Conservation (phyloP, 345 rosid genomes). For the Eucalyptus paniculata region DNA sequence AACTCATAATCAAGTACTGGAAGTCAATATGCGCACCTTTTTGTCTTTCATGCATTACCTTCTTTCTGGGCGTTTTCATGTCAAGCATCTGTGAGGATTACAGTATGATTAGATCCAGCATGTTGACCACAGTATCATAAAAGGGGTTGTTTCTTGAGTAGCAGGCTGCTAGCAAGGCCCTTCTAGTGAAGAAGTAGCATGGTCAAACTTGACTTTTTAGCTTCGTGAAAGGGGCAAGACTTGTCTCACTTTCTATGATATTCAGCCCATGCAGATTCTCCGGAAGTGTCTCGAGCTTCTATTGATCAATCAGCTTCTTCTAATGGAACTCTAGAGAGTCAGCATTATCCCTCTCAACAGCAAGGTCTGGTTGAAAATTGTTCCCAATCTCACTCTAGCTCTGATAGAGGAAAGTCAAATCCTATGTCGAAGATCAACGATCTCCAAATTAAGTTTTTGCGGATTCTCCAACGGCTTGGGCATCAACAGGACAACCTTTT, state of each 20-base stretch:
- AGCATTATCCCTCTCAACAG: slow-evolving; percentile 15
- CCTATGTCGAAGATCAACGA: slow-evolving; percentile 49
- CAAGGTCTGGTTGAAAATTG: slow-evolving; percentile 23
- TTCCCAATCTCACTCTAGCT: slow-evolving; percentile 4
- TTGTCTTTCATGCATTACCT: neutral
- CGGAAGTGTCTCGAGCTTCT: slow-evolving; percentile 14
- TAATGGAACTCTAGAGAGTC: slow-evolving; percentile 18
- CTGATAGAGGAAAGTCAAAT: slow-evolving; percentile 18
- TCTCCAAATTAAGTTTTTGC: slow-evolving; percentile 61
- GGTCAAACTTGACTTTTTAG: neutral
- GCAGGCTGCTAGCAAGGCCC: neutral
- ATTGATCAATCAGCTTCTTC: slow-evolving; percentile 25
- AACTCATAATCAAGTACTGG: neutral
- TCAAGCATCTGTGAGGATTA: neutral
- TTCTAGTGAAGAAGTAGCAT: neutral
- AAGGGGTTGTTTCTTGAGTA: neutral
- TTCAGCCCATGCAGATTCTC: slow-evolving; percentile 17
- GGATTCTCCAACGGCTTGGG: slow-evolving; percentile 57
- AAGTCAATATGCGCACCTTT: neutral
- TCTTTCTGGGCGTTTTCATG: neutral
- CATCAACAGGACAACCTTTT: slow-evolving; percentile 45
- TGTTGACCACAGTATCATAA: neutral
- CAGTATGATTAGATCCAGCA: neutral
- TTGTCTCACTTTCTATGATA: neutral
- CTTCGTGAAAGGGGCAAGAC: neutral